A percentile compares a stretch with the other conserved stretches of the same genome.
These are phyloP conservation scores for Biscogniauxia marginata DNA, from an alignment of 2,329 filamentous ascomycete species.

Conservation along the genomic window DNA sequence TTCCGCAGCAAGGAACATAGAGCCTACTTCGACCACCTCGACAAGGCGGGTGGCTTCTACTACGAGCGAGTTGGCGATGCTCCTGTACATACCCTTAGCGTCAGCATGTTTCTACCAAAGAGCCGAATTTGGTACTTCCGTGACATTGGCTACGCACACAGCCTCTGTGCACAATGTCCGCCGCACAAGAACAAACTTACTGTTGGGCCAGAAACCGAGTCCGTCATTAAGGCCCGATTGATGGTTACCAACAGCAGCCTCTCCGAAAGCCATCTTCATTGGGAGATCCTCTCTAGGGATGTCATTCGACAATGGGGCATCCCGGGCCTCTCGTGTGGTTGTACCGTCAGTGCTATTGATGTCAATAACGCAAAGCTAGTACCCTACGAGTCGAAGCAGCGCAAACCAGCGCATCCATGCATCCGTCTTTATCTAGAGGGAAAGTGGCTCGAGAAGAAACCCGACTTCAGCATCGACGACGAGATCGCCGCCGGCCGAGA, in stretches of 20 bases:
- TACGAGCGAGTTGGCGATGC: constrained; percentile 47
- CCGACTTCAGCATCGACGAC: constrained; percentile 39
- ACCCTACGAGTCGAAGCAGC: constrained; percentile 45
- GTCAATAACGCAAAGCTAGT: constrained; percentile 47
- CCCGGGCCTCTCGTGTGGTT: constrained; percentile 36
- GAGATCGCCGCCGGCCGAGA: constrained; percentile 42
- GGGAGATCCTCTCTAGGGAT: constrained; percentile 39
- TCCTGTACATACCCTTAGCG: constrained; percentile 53
- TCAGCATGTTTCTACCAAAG: constrained; percentile 52
- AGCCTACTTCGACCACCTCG: constrained; percentile 49
- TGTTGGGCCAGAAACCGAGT: constrained; percentile 15
- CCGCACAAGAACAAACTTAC: constrained; percentile 23
- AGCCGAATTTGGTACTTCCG: constrained; percentile 51
- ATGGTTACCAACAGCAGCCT: constrained; percentile 22
- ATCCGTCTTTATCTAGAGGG: constrained; percentile 45
- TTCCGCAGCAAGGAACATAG: constrained; percentile 48
- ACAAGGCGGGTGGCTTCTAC: constrained; percentile 47
- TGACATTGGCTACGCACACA: constrained; percentile 45
- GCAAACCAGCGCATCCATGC: constrained; percentile 45
- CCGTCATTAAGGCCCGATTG: constrained; percentile 4
- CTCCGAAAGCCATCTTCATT: constrained; percentile 33
- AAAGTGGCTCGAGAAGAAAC: constrained; percentile 41
- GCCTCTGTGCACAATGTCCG: constrained; percentile 42
- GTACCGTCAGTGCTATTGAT: constrained; percentile 44
- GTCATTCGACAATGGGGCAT: constrained; percentile 37